Percentiles rank a stretch among this genome's conserved stretches.
Evolutionary conservation across 352 stramenopile species (phyloP).

Genomic region (Peronospora farinosa): DNA sequence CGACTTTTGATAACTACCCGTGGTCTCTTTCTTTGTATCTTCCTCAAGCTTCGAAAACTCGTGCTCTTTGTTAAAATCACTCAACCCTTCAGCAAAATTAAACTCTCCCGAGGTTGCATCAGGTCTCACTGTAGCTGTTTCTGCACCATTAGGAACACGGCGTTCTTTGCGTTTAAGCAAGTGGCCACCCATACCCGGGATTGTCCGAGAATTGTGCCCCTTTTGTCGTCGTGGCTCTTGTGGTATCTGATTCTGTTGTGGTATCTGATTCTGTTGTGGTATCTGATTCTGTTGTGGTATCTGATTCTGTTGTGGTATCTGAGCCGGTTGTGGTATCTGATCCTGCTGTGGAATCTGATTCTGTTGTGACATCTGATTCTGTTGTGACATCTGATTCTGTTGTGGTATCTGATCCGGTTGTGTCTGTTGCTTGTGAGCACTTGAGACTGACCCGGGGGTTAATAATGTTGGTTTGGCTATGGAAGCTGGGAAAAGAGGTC

Average conservation of each 20-base stretch:
- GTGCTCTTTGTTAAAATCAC: constrained; percentile 72
- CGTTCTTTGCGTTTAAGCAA: constrained; percentile 76
- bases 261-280: too few species aligned
- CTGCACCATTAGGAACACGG: constrained; percentile 35
- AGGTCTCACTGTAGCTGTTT: constrained; percentile 7
- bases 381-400: too few species aligned
- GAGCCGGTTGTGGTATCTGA: constrained; percentile 2
- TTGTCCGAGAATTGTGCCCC: constrained; percentile 38
- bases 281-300: too few species aligned
- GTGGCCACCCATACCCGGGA: constrained; percentile 77
- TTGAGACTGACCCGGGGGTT: constrained; percentile 49
- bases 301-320: constrained; percentile 10
- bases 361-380: neutral
- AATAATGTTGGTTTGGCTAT: constrained; percentile 37
- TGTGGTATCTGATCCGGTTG: constrained; percentile 3
- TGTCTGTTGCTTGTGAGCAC: constrained; percentile 18
- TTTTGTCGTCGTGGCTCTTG: constrained; percentile 15
- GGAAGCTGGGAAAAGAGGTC: constrained; percentile 15
- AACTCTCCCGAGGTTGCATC: constrained; percentile 48
- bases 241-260: constrained; percentile 12
- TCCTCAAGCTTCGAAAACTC: constrained; percentile 69
- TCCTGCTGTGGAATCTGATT: constrained; percentile 2
- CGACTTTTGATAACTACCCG: constrained; percentile 80
- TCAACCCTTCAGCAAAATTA: constrained; percentile 60
- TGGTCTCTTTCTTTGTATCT: constrained; percentile 31